A percentile compares a stretch with the other conserved stretches of the same genome.
phyloP scores from a whole-genome alignment of 352 stramenopile species.

The Pseudoperonospora humuli region DNA sequence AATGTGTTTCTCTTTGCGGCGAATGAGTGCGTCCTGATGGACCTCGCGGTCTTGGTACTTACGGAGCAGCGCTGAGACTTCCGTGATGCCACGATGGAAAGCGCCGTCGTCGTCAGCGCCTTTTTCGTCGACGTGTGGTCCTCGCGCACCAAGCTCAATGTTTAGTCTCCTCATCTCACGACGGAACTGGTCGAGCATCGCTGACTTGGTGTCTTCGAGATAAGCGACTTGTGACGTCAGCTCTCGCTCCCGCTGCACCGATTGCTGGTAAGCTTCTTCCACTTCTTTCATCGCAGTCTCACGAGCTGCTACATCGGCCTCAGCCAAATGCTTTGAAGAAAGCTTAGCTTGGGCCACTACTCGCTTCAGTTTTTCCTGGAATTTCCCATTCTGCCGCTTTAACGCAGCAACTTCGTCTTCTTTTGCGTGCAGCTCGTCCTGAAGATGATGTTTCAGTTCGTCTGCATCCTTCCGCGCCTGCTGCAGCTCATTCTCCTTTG shows the following conservation, averaged over 20 bases:
- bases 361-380: slow-evolving; percentile 23
- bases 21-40: slow-evolving; percentile 34
- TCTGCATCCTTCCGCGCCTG: slow-evolving; percentile 9
- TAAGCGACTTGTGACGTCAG: slow-evolving; percentile 28
- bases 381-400: slow-evolving; percentile 21
- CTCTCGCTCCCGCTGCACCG: slow-evolving; percentile 23
- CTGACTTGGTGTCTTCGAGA: slow-evolving; percentile 32
- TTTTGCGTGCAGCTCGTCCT: slow-evolving; percentile 16
- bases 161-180: slow-evolving; percentile 41
- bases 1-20: slow-evolving; percentile 40
- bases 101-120: slow-evolving; percentile 18
- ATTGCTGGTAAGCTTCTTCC: slow-evolving; percentile 26
- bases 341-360: slow-evolving; percentile 17
- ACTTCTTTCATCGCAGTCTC: slow-evolving; percentile 15
- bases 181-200: slow-evolving; percentile 26
- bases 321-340: slow-evolving; percentile 12
- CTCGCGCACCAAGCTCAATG: slow-evolving; percentile 19
- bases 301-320: slow-evolving; percentile 9
- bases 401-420: slow-evolving; percentile 24
- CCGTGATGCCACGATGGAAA: slow-evolving; percentile 23
- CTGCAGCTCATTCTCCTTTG: slow-evolving; percentile 22
- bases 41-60: slow-evolving; percentile 40
- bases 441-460: slow-evolving; percentile 17
- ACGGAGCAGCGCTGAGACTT: slow-evolving; percentile 29
- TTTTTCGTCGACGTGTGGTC: slow-evolving; percentile 1